phyloP scores from a whole-genome alignment of 495 filamentous ascomycete species.

The Aspergillus egyptiacus region DNA sequence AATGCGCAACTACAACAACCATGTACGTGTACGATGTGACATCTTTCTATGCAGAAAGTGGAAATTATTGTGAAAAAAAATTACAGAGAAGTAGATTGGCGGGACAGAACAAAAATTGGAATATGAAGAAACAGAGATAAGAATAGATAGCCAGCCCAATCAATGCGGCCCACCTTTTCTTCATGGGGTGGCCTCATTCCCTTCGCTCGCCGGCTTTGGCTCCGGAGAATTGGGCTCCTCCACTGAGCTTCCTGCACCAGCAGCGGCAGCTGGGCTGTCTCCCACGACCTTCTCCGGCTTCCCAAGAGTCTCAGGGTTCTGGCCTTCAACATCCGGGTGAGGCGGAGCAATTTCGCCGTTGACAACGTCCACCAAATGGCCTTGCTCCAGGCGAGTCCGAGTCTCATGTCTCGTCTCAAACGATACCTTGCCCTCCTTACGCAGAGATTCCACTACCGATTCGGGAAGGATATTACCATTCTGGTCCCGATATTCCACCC shows the following conservation, averaged over 20 bases:
- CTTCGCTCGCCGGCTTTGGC: slow-evolving; percentile 71
- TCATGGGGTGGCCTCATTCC: slow-evolving; percentile 56
- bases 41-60: slow-evolving; percentile 18
- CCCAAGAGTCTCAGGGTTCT: slow-evolving; percentile 57
- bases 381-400: slow-evolving; percentile 54
- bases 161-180: slow-evolving; percentile 14
- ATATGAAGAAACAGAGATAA: slow-evolving; percentile 9
- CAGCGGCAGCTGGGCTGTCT: slow-evolving; percentile 42
- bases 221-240: slow-evolving; percentile 48
- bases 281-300: slow-evolving; percentile 33
- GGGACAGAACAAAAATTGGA: not conserved
- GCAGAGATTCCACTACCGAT: slow-evolving; percentile 73
- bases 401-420: slow-evolving; percentile 95
- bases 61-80: slow-evolving; percentile 14
- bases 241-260: slow-evolving; percentile 58
- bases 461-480: slow-evolving; percentile 82
- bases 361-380: slow-evolving; percentile 51
- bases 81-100: slow-evolving; percentile 13
- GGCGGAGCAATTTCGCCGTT: slow-evolving; percentile 68
- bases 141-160: slow-evolving; percentile 4
- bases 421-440: slow-evolving; percentile 74
- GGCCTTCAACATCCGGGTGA: slow-evolving; percentile 77
- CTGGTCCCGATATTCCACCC: slow-evolving; percentile 91
- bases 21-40: slow-evolving; percentile 22
- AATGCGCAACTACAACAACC: slow-evolving; percentile 9